Evolutionary conservation across 1,139 yeast species (phyloP).

Genomic region (Geotrichum histeridarum): DNA sequence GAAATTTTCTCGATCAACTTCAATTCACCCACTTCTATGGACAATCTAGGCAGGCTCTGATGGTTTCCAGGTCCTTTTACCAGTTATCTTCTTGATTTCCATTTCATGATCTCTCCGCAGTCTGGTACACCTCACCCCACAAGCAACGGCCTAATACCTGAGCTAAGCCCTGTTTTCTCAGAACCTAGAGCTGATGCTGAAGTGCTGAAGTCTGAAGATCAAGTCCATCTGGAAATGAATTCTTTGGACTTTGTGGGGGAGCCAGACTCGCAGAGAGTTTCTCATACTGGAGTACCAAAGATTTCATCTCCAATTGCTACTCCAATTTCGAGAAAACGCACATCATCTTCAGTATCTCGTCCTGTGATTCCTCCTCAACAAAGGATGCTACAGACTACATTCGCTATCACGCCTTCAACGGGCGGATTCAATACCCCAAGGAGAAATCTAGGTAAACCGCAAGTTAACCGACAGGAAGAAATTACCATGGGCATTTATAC

Average conservation of each 20-base stretch:
- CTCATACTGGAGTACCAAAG: neutral
- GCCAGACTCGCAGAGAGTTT: neutral
- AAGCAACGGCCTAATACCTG: too few relatives aligned
- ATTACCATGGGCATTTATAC: constrained; percentile 12
- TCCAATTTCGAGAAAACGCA: too few relatives aligned
- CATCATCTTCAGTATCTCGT: neutral
- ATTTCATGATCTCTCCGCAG: neutral
- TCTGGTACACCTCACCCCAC: neutral
- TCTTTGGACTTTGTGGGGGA: neutral
- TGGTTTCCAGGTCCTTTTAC: neutral
- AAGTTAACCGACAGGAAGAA: constrained; percentile 3
- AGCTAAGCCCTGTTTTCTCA: too few relatives aligned
- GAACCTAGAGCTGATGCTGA: too few relatives aligned
- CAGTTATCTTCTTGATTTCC: neutral
- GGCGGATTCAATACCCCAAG: neutral
- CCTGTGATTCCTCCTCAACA: constrained; percentile 9
- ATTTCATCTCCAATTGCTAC: neutral
- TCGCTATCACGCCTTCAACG: neutral
- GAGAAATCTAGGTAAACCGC: neutral
- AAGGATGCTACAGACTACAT: constrained; percentile 13
- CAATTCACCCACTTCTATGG: neutral
- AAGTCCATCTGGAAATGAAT: too few relatives aligned
- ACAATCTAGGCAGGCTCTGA: neutral
- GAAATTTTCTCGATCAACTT: neutral
- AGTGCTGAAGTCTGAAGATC: too few relatives aligned